Evolutionary conservation across 805 yeast genomes (phyloP).

Genomic region (Wickerhamomyces chambardii): DNA sequence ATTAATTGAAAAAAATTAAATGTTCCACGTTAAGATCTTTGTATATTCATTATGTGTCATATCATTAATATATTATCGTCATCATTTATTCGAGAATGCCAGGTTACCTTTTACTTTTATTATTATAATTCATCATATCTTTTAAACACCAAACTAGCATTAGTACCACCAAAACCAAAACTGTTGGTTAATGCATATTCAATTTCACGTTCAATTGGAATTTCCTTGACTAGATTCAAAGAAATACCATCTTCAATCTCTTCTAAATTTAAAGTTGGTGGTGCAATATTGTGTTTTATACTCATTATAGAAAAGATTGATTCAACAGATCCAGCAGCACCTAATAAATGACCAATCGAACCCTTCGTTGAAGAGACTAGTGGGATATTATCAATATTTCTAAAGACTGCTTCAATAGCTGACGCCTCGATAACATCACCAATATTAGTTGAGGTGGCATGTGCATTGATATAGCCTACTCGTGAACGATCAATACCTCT

Average conservation of each 20-base stretch:
- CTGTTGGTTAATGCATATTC: slow-evolving; percentile 73
- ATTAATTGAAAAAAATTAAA: too few species aligned
- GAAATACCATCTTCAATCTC: slow-evolving; percentile 29
- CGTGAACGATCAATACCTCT: slow-evolving; percentile 32
- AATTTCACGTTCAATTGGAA: slow-evolving; percentile 31
- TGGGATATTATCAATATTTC: slow-evolving; percentile 24
- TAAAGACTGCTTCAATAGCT: slow-evolving; percentile 57
- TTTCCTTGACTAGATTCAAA: slow-evolving; percentile 47
- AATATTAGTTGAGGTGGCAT: slow-evolving; percentile 85
- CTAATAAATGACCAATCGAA: slow-evolving; percentile 86
- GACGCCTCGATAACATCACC: slow-evolving; percentile 86
- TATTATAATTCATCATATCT: slow-evolving; percentile 16
- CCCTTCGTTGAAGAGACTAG: slow-evolving; percentile 82
- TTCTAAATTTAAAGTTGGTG: slow-evolving; percentile 75
- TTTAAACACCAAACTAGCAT: slow-evolving; percentile 60
- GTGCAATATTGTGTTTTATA: slow-evolving; percentile 44
- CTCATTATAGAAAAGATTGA: slow-evolving; percentile 73
- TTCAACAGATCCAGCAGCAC: slow-evolving; percentile 96
- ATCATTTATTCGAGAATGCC: too few species aligned
- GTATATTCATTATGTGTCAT: too few species aligned
- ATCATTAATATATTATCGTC: too few species aligned
- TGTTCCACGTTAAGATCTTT: too few species aligned
- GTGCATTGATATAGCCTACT: slow-evolving; percentile 85
- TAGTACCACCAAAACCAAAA: slow-evolving; percentile 97
- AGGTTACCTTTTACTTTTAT: too few species aligned